Evolutionary conservation across 768 basidiomycete species (phyloP).

Genomic region (Sutorius australiensis): DNA sequence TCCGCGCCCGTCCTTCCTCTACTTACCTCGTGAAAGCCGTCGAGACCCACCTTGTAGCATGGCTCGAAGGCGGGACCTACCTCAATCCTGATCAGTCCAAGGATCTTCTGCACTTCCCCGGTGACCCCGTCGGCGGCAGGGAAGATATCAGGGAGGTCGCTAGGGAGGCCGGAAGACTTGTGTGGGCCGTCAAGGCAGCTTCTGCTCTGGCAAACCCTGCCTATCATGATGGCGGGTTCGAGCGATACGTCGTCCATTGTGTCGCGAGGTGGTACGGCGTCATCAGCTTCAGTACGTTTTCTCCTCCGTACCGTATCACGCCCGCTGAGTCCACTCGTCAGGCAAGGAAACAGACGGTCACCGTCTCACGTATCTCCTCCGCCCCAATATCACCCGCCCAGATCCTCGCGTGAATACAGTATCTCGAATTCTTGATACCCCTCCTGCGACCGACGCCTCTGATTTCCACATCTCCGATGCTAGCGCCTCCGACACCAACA

Average conservation of each 20-base stretch:
- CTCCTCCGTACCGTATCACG: background rate
- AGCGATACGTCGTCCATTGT: slow-evolving; percentile 79
- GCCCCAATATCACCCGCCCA: slow-evolving; percentile 68
- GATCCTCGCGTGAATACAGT: slow-evolving; percentile 37
- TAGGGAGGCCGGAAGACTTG: slow-evolving; percentile 59
- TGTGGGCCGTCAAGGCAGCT: slow-evolving; percentile 56
- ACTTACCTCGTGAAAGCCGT: slow-evolving; percentile 63
- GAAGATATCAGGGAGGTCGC: slow-evolving; percentile 61
- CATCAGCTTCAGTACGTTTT: slow-evolving; percentile 71
- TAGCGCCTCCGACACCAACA: slow-evolving; percentile 35
- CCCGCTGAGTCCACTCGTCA: slow-evolving; percentile 21
- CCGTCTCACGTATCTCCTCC: slow-evolving; percentile 75
- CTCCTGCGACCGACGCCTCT: slow-evolving; percentile 66
- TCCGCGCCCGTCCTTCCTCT: slow-evolving; percentile 51
- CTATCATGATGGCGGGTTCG: slow-evolving; percentile 58
- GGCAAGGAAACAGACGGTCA: slow-evolving; percentile 45
- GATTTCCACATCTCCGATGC: slow-evolving; percentile 49
- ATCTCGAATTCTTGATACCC: slow-evolving; percentile 53
- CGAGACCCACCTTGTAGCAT: slow-evolving; percentile 58
- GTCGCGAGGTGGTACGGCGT: slow-evolving; percentile 76
- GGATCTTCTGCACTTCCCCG: slow-evolving; percentile 32
- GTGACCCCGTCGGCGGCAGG: slow-evolving; percentile 48
- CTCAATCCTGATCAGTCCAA: slow-evolving; percentile 45
- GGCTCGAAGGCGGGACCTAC: slow-evolving; percentile 62
- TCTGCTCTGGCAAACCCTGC: background rate